Percentiles rank a stretch among this genome's conserved stretches.
Conservation (phyloP, 371 early-diverging fungal species). For the Funneliformis caledonium region DNA sequence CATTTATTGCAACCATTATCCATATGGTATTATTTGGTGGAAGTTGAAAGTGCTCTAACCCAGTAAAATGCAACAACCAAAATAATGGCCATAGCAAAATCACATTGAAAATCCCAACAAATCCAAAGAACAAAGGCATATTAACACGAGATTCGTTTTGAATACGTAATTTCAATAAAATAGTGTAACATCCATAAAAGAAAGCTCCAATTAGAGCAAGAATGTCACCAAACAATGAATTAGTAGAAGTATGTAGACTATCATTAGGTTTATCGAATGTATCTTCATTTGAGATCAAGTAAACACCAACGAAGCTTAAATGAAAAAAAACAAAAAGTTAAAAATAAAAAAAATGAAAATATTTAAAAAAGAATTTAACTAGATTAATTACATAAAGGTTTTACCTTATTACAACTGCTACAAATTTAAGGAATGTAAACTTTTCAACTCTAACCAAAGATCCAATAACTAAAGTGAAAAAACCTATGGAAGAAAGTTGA, state of each 20-base stretch:
- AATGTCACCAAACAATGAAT: conserved; percentile 66
- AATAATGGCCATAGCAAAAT: conserved; percentile 75
- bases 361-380: not conserved
- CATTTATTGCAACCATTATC: conserved; percentile 71
- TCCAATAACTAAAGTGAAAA: conserved; percentile 80
- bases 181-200: conserved; percentile 82
- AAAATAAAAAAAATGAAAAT: not conserved
- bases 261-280: conserved; percentile 39
- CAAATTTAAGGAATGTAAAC: conserved; percentile 58
- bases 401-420: conserved; percentile 64
- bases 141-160: conserved; percentile 74
- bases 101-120: conserved; percentile 78
- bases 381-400: conserved; percentile 16
- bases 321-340: conserved; percentile 39
- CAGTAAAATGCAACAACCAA: conserved; percentile 63
- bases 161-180: conserved; percentile 70
- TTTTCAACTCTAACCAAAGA: conserved; percentile 66
- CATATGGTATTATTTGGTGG: conserved; percentile 61
- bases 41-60: conserved; percentile 71
- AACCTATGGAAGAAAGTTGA: conserved; percentile 45
- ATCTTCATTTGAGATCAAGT: conserved; percentile 44
- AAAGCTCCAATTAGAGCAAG: conserved; percentile 75
- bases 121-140: conserved; percentile 82
- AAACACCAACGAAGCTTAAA: conserved; percentile 55
- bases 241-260: conserved; percentile 41